These are phyloP conservation scores for Pseudohyphozyma bogoriensis DNA, from an alignment of 768 basidiomycete genomes.

Conservation along the genomic window DNA sequence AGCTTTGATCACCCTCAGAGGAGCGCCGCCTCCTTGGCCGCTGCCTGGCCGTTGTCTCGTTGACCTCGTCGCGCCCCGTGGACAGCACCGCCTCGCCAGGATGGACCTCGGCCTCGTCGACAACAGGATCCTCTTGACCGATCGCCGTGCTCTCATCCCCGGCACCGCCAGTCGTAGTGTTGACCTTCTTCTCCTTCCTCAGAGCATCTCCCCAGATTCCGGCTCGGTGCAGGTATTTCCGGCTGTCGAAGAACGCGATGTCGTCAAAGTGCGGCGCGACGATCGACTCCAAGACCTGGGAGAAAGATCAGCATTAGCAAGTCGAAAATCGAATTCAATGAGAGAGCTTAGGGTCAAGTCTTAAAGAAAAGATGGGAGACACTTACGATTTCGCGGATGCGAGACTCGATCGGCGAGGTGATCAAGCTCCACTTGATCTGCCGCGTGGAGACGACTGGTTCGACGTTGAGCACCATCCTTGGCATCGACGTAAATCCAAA, in stretches of 20 bases:
- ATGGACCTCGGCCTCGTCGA: neutral
- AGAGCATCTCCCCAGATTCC: constrained; percentile 78
- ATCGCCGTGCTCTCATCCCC: constrained; percentile 1
- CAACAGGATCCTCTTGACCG: neutral
- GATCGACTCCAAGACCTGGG: constrained; percentile 83
- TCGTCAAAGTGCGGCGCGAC: constrained; percentile 99
- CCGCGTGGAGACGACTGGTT: constrained; percentile 86
- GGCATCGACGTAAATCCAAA: constrained; percentile 80
- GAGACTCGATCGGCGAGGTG: constrained; percentile 74
- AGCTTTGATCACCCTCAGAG: neutral
- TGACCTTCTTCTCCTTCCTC: constrained; percentile 31
- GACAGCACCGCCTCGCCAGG: neutral
- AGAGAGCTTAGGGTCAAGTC: neutral
- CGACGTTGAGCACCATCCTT: constrained; percentile 74
- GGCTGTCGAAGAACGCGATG: constrained; percentile 84
- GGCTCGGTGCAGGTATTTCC: constrained; percentile 55
- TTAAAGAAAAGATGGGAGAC: neutral
- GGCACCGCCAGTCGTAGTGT: constrained; percentile 3
- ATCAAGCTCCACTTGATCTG: constrained; percentile 94
- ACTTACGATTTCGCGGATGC: constrained; percentile 71
- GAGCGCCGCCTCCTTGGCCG: neutral
- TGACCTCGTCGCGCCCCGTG: neutral
- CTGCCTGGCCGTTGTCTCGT: neutral
- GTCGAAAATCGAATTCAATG: too few species aligned
- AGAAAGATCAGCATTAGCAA: too few species aligned